These are phyloP conservation scores for Myriosclerotinia scirpicola DNA, from an alignment of 2,329 filamentous ascomycete genomes.

Conservation along the genomic window DNA sequence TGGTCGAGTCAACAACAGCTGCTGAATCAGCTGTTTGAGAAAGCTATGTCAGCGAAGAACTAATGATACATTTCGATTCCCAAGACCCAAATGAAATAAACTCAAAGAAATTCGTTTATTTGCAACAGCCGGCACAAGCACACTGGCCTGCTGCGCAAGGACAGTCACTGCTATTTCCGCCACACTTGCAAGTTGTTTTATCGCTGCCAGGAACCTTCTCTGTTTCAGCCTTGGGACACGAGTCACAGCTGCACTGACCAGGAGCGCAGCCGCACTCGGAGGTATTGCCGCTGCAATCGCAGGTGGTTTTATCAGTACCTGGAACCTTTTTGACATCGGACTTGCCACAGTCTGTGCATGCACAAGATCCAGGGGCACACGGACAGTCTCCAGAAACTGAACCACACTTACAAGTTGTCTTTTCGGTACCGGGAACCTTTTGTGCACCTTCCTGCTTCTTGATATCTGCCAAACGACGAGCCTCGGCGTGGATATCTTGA, in stretches of 20 bases:
- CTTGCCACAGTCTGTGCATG: conserved; percentile 49
- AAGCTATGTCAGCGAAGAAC: conserved; percentile 33
- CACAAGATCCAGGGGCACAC: conserved; percentile 49
- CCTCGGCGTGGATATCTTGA: conserved; percentile 89
- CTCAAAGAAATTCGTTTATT: conserved; percentile 26
- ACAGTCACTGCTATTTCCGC: conserved; percentile 41
- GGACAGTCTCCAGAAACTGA: conserved; percentile 46
- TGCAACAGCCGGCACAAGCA: conserved; percentile 40
- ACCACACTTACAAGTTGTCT: conserved; percentile 50
- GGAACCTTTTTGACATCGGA: conserved; percentile 44
- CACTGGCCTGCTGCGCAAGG: conserved; percentile 35
- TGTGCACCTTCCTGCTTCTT: conserved; percentile 65
- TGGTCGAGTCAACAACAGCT: conserved; percentile 34
- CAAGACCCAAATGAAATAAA: conserved; percentile 23
- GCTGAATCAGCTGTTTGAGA: conserved; percentile 31
- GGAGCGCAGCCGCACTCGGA: conserved; percentile 43
- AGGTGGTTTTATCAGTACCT: conserved; percentile 45
- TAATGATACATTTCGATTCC: conserved; percentile 28
- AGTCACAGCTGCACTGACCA: conserved; percentile 44
- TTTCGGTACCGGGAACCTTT: conserved; percentile 42
- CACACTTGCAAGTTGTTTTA: conserved; percentile 44
- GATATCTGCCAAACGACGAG: conserved; percentile 80
- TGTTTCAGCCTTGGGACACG: conserved; percentile 45
- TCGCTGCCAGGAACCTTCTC: conserved; percentile 39
- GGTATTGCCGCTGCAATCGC: conserved; percentile 44